Evolutionary conservation across 345 rosid species (phyloP).

Genomic region (Linum tenue): DNA sequence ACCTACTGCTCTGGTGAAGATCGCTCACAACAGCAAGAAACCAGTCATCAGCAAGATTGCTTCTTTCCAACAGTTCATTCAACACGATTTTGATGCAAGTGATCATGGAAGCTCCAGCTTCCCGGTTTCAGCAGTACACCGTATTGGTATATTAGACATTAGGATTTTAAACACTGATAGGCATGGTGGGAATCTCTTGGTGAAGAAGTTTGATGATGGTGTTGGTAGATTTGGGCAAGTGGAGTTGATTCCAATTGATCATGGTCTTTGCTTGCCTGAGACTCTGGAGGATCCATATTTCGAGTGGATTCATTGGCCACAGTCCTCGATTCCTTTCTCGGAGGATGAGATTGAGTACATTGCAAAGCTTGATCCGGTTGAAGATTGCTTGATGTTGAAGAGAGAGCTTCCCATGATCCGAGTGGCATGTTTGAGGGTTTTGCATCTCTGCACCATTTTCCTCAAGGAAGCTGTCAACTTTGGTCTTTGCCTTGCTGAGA

Average conservation of each 20-base stretch:
- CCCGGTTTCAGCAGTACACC: constrained; percentile 86
- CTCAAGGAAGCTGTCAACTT: constrained; percentile 75
- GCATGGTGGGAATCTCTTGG: constrained; percentile 92
- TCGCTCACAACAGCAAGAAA: constrained; percentile 43
- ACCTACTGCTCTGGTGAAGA: constrained; percentile 89
- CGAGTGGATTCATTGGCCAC: constrained; percentile 99
- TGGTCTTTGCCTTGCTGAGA: constrained; percentile 86
- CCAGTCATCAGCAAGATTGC: constrained; percentile 80
- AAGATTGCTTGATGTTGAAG: constrained; percentile 71
- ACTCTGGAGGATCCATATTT: constrained; percentile 96
- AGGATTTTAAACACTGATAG: constrained; percentile 92
- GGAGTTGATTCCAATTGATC: constrained; percentile 93
- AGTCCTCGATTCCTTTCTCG: constrained; percentile 93
- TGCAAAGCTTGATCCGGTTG: constrained; percentile 45
- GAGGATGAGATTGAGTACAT: constrained; percentile 92
- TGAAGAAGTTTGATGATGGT: constrained; percentile 68
- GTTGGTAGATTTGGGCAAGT: constrained; percentile 68
- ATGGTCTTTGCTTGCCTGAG: constrained; percentile 95
- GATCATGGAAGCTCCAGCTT: constrained; percentile 96
- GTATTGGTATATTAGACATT: constrained; percentile 81
- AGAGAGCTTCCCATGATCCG: constrained; percentile 88
- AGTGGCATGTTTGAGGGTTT: constrained; percentile 77
- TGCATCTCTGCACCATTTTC: constrained; percentile 73
- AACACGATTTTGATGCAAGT: constrained; percentile 93
- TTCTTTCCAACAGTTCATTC: constrained; percentile 83